Percentiles rank a stretch among this genome's conserved stretches.
phyloP scores from a whole-genome alignment of 164 flowering plant genomes.

The Nymphaea thermarum region DNA sequence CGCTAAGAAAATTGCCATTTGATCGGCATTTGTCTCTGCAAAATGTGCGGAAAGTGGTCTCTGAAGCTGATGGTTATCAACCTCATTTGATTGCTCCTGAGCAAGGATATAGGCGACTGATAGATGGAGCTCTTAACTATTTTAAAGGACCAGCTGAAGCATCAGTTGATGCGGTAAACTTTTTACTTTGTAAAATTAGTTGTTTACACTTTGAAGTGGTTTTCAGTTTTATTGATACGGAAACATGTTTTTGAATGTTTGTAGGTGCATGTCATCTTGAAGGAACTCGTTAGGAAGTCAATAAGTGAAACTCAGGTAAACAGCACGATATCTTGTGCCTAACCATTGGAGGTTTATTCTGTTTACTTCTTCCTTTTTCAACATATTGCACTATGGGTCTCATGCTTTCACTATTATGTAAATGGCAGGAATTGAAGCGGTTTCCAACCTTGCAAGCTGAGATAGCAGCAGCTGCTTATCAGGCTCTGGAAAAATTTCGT shows the following conservation, averaged over 20 bases:
- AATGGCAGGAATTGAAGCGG: slow-evolving; percentile 46
- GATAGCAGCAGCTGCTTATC: slow-evolving; percentile 34
- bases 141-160: slow-evolving; percentile 72
- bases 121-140: slow-evolving; percentile 45
- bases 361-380: not conserved
- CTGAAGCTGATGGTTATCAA: slow-evolving; percentile 92
- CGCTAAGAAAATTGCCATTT: slow-evolving; percentile 70
- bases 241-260: not conserved
- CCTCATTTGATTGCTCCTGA: slow-evolving; percentile 88
- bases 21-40: slow-evolving; percentile 81
- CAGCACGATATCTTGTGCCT: not conserved
- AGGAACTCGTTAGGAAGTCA: slow-evolving; percentile 47
- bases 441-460: slow-evolving; percentile 60
- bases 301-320: slow-evolving; percentile 36
- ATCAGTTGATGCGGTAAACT: slow-evolving; percentile 56
- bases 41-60: slow-evolving; percentile 60
- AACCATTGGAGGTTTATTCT: not conserved
- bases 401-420: not conserved
- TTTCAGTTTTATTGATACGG: not conserved
- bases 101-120: slow-evolving; percentile 69
- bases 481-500: slow-evolving; percentile 56
- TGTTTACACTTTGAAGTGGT: not conserved
- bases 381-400: not conserved
- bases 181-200: not conserved
- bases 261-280: slow-evolving; percentile 42